These are phyloP conservation scores for Chimonanthus salicifolius DNA, from an alignment of 164 flowering plant species.

Conservation along the genomic window DNA sequence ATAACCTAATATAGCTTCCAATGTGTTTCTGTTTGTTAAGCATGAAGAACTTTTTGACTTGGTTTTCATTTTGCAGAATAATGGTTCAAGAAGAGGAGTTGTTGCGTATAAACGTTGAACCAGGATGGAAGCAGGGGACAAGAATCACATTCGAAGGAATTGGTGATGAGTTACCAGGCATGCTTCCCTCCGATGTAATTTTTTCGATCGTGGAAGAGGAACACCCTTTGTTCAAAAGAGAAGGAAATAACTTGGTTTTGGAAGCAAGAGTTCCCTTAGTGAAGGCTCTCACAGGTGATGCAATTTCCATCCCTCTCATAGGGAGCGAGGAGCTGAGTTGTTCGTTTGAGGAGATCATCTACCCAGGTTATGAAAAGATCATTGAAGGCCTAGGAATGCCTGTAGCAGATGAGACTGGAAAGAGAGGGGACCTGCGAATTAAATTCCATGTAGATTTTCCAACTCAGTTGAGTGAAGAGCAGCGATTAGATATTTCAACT, in stretches of 20 bases:
- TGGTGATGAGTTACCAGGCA: conserved; percentile 64
- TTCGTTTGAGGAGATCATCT: conserved; percentile 41
- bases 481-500: conserved; percentile 34
- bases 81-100: conserved; percentile 53
- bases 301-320: conserved; percentile 50
- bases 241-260: conserved; percentile 59
- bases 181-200: conserved; percentile 51
- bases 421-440: conserved; percentile 54
- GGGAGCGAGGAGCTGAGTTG: conserved; percentile 57
- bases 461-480: conserved; percentile 32
- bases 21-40: not conserved
- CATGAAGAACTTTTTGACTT: not conserved
- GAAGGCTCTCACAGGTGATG: conserved; percentile 69
- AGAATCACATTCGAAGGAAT: conserved; percentile 69
- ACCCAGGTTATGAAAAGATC: conserved; percentile 56
- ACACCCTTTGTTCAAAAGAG: conserved; percentile 57
- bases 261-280: conserved; percentile 55
- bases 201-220: conserved; percentile 55
- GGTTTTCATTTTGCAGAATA: conserved; percentile 25
- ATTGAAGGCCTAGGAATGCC: conserved; percentile 85
- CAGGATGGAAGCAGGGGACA: conserved; percentile 87
- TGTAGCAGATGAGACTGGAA: conserved; percentile 30
- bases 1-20: not conserved
- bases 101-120: conserved; percentile 54
- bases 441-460: conserved; percentile 58